Base-by-base conservation (phyloP, 2,329 filamentous ascomycete species). In the Colletotrichum gigasporum region DNA sequence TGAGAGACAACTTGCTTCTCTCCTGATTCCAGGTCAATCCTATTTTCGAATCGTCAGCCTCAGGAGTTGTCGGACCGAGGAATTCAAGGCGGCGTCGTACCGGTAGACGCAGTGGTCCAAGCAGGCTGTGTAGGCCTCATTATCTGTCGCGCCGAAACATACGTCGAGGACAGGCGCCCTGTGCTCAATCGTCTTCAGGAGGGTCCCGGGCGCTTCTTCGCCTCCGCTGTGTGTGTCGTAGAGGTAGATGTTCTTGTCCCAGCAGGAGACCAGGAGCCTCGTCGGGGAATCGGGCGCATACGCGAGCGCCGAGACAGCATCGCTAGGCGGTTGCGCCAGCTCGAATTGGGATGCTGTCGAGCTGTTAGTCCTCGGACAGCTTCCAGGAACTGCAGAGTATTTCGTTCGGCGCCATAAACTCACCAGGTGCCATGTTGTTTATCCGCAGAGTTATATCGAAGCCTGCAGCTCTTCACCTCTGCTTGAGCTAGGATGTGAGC, bases 191-290 rank as follows among this genome's bases (percentile, higher is more conserved):
- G 90, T 92, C 68, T 87, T 86, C 30, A 94, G 73, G 28, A 96
- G 83, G 57, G 85, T 86, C 6, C 88, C 90, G 18, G 78, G 75
- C 45, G 86, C 83, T 67, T 85, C 83, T 20, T 87, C 85, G 60
- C 85, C 85, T 66, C 82, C 81, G 45, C 79, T 78, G 16, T 82
- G 80, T 63, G 91, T 86, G 74, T 97, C 92, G 83, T 98, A 98
- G 54, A 95, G 84, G 78, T 97, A 97, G 59, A 97, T 88, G 75
- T 93, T 88, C 78, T 90, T 93, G 79, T 98, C 95, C 96, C 96
- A 99, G 59, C 94, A 97, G 10, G 94, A 91, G 71, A 95, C 94
- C n/a, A 96, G 87, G 35, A 99, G 85, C 70, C 90, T 91, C 56
- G 85, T 88, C 3, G 90, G 85, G n/a, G 90, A 88, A 66, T 85